Percentiles rank a stretch among this genome's conserved stretches.
These are phyloP conservation scores for Calonectria fujianensis DNA, from an alignment of 2,329 filamentous ascomycete genomes.

Conservation along the genomic window DNA sequence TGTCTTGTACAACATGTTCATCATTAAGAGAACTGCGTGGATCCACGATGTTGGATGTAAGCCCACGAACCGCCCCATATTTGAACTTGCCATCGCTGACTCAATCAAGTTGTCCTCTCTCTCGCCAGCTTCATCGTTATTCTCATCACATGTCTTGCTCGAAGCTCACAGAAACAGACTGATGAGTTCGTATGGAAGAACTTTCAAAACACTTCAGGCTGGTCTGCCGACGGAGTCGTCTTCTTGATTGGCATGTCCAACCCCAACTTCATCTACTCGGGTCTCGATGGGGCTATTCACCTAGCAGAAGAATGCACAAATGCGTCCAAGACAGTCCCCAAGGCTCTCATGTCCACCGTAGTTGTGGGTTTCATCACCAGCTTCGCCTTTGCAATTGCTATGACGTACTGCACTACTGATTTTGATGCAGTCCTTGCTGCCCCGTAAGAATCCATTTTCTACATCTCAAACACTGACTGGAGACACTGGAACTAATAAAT, in stretches of 20 bases:
- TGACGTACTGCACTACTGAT: constrained; percentile 53
- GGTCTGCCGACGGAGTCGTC: constrained; percentile 55
- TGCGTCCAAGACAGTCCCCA: constrained; percentile 56
- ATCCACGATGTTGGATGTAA: constrained; percentile 43
- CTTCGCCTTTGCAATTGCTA: constrained; percentile 56
- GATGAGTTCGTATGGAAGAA: constrained; percentile 55
- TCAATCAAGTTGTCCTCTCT: constrained; percentile 31
- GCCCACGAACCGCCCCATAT: not conserved
- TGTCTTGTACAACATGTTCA: constrained; percentile 36
- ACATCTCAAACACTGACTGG: too few species aligned
- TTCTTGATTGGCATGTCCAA: constrained; percentile 64
- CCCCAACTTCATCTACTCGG: constrained; percentile 61
- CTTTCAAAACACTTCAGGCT: constrained; percentile 56
- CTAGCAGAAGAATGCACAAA: constrained; percentile 61
- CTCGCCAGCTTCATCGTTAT: constrained; percentile 39
- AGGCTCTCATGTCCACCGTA: constrained; percentile 58
- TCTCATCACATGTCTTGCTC: constrained; percentile 39
- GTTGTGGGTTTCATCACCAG: constrained; percentile 59
- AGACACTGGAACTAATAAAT: not conserved
- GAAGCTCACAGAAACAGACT: constrained; percentile 28
- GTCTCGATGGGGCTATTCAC: constrained; percentile 61
- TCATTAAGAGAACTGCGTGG: constrained; percentile 40
- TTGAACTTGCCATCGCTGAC: not conserved
- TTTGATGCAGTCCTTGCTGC: constrained; percentile 43
- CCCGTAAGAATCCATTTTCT: constrained; percentile 22